A percentile compares a stretch with the other conserved stretches of the same genome.
Conservation (phyloP, 148 eudicot species). For the Diospyros kaki region DNA sequence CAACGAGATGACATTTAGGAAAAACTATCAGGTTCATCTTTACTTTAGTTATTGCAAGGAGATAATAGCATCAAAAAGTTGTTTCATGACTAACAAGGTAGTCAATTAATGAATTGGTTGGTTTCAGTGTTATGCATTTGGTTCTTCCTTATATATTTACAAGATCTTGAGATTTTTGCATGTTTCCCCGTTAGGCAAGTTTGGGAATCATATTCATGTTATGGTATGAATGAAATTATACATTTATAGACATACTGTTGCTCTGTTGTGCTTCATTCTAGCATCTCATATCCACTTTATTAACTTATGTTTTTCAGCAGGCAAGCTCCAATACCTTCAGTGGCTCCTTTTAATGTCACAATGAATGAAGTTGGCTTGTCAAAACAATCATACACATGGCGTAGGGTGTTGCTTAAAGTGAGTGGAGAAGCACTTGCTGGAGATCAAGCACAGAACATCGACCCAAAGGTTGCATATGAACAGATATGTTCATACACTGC, state of each 20-base stretch:
- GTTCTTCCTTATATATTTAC: no score
- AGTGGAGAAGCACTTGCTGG: slow-evolving; percentile 99
- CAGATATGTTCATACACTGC: background rate
- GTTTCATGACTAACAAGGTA: no score
- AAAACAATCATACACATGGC: slow-evolving; percentile 63
- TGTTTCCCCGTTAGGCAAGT: background rate
- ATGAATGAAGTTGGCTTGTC: slow-evolving; percentile 43
- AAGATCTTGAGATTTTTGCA: background rate
- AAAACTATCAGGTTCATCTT: no score
- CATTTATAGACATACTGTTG: background rate
- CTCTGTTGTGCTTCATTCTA: background rate
- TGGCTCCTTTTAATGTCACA: slow-evolving; percentile 41
- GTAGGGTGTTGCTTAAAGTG: slow-evolving; percentile 89
- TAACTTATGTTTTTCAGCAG: slow-evolving; percentile 20
- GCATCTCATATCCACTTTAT: background rate
- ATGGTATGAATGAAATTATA: background rate
- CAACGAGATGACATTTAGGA: no score
- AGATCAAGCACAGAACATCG: slow-evolving; percentile 82
- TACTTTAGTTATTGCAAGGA: no score
- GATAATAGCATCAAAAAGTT: no score
- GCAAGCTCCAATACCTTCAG: slow-evolving; percentile 39
- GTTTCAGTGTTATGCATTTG: no score
- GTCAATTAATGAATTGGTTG: no score
- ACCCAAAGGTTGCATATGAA: slow-evolving; percentile 67
- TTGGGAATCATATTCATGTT: background rate